Percentiles rank a stretch among this genome's conserved stretches.
These are phyloP conservation scores for Glebionis coronaria DNA, from an alignment of 129 eudicot genomes.

Conservation along the genomic window DNA sequence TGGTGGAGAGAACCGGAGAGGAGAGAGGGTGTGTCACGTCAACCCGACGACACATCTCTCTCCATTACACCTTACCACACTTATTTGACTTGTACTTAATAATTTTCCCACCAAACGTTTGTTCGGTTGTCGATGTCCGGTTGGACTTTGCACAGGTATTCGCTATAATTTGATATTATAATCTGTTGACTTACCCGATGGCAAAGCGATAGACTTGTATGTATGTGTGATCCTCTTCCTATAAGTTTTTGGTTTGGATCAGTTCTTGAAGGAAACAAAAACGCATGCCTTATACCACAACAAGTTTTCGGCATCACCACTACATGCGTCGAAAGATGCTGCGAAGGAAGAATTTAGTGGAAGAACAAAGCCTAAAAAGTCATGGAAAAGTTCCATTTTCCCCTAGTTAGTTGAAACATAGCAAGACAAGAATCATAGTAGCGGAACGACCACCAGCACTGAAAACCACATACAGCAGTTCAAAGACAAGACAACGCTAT, in stretches of 20 bases:
- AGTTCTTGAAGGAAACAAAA: background rate
- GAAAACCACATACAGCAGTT: background rate
- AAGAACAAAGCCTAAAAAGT: background rate
- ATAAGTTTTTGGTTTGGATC: background rate
- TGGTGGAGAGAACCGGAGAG: too few species aligned
- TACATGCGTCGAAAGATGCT: background rate
- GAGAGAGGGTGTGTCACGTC: too few species aligned
- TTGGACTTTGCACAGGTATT: too few species aligned
- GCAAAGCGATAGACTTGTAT: too few species aligned
- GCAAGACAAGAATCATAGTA: background rate
- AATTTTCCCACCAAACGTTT: too few species aligned
- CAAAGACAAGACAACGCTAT: background rate
- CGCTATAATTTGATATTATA: too few species aligned
- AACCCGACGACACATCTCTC: too few species aligned
- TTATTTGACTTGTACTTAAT: too few species aligned
- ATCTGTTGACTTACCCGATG: too few species aligned
- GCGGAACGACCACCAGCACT: background rate
- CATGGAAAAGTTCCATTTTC: background rate
- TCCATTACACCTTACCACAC: too few species aligned
- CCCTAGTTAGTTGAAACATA: background rate
- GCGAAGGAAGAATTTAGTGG: background rate
- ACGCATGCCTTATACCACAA: background rate
- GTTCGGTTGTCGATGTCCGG: too few species aligned
- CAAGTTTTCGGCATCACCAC: background rate
- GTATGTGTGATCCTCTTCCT: too few species aligned